Conservation (phyloP, 805 yeast species). For the Pichia occidentalis region DNA sequence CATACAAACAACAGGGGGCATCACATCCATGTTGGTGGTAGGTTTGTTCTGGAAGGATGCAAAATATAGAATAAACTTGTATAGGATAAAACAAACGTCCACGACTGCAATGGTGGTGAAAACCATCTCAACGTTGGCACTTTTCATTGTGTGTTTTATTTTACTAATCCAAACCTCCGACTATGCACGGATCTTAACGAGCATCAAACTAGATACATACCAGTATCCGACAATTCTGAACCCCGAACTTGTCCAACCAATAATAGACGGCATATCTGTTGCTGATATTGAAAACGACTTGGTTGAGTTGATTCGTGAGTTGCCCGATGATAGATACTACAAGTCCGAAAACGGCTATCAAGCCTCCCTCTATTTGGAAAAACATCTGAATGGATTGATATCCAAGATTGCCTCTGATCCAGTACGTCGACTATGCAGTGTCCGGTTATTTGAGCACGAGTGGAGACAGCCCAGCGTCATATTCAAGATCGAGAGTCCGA, state of each 20-base stretch:
- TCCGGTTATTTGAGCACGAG: slow-evolving; percentile 51
- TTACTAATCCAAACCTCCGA: slow-evolving; percentile 3
- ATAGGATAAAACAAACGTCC: too few species aligned
- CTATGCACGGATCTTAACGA: slow-evolving; percentile 3
- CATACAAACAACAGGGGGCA: too few species aligned
- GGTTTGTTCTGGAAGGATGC: too few species aligned
- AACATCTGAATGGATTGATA: slow-evolving; percentile 33
- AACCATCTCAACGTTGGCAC: neutral
- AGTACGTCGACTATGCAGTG: slow-evolving; percentile 23
- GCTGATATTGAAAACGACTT: slow-evolving; percentile 6
- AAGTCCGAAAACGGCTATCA: slow-evolving; percentile 63
- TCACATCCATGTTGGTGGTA: too few species aligned
- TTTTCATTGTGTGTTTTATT: neutral
- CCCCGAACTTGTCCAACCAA: slow-evolving; percentile 31
- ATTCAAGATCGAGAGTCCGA: slow-evolving; percentile 42
- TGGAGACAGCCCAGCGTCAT: slow-evolving; percentile 80
- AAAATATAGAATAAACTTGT: too few species aligned
- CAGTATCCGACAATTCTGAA: slow-evolving; percentile 45
- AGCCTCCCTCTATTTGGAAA: slow-evolving; percentile 64
- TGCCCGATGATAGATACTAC: slow-evolving; percentile 61
- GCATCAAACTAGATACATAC: slow-evolving; percentile 23
- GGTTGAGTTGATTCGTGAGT: slow-evolving; percentile 3
- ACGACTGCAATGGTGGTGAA: too few species aligned
- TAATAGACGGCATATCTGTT: slow-evolving; percentile 9
- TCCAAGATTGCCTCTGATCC: slow-evolving; percentile 16